Evolutionary conservation across 2,329 filamentous ascomycete species (phyloP), one percentile per base, ranked within the genome.

Genomic region (Curvularia eragrostidis): DNA sequence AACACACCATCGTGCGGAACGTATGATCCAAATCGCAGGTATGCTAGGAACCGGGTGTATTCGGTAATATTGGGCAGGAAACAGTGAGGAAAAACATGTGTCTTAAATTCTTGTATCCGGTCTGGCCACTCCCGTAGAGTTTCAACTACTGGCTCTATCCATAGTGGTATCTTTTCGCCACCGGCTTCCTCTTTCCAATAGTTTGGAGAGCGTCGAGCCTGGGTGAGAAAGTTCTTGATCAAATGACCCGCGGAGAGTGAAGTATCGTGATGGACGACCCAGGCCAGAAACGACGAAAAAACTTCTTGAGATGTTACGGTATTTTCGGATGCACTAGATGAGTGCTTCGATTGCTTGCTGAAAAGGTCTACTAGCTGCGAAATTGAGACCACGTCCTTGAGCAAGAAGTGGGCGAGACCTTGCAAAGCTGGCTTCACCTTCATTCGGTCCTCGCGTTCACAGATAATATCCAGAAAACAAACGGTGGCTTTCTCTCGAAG

Each of bases 401-500:
- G 78, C 3, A 92, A 70, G 55, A 92, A 84, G 66, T 88, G 83
- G 47, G 89, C 87, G 36, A 91, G 77, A 15, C 84, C 84, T 68
- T 88, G 87, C 59, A 92, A 83, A 6, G 88, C 85, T 34, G 89
- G 89, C 71, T 91, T 91, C 39, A 87, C 86, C 50, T 88, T 81
- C 9, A 87, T 84, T 62, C 85, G 87, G 15, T 86, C 81, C 32
- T 86, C 86, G 58, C 85, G 81, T 55, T 85, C 83, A 21, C 83
- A 81, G 41, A 91, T 82, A 13, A 89, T 85, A 1, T 84, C 82
- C 15, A 90, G 68, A 6, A 88, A 80, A 5, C 78, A 83, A 24
- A 55, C 51, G 21, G 67, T 59, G 30, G 74, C 69, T 39, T 64
- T 57, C 24, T 69, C 53, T 34, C 73, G 64, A 18, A 78, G 66